These are phyloP conservation scores for Argentina anserina DNA, from an alignment of 306 rosid genomes.

Conservation along the genomic window DNA sequence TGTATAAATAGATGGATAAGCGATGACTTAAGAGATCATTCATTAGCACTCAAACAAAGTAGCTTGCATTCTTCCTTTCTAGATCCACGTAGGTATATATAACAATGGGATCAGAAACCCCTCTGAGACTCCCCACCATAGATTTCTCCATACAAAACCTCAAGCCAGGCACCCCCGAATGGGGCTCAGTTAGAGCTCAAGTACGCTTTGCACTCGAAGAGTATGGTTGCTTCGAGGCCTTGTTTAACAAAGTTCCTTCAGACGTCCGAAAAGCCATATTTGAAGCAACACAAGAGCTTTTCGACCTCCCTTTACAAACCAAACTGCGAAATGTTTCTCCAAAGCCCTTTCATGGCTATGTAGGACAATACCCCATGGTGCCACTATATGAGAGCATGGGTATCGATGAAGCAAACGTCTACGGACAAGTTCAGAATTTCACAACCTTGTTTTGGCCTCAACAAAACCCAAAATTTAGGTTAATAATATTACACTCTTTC, in stretches of 20 bases:
- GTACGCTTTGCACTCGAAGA: constrained; percentile 52
- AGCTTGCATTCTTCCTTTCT: not conserved
- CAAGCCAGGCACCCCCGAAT: constrained; percentile 30
- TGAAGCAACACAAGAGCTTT: constrained; percentile 42
- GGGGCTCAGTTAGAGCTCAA: constrained; percentile 52
- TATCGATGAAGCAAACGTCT: constrained; percentile 42
- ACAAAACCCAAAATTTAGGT: constrained; percentile 56
- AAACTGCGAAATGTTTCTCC: constrained; percentile 47
- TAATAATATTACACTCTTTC: not conserved
- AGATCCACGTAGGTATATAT: not conserved
- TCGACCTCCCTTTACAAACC: constrained; percentile 64
- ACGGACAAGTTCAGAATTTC: constrained; percentile 37
- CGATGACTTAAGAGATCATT: not conserved
- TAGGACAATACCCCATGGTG: constrained; percentile 53
- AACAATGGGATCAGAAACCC: constrained; percentile 45
- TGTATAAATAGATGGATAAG: not conserved
- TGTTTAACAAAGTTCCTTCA: constrained; percentile 41
- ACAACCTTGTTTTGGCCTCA: constrained; percentile 50
- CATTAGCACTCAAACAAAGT: not conserved
- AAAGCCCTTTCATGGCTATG: constrained; percentile 65
- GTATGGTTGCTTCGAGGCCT: constrained; percentile 70
- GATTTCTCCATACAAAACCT: constrained; percentile 38
- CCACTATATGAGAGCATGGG: constrained; percentile 72
- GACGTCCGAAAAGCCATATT: constrained; percentile 38
- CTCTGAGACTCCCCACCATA: constrained; percentile 50